Evolutionary conservation across 345 rosid species (phyloP).

Genomic region (Citrus mangshanensis): DNA sequence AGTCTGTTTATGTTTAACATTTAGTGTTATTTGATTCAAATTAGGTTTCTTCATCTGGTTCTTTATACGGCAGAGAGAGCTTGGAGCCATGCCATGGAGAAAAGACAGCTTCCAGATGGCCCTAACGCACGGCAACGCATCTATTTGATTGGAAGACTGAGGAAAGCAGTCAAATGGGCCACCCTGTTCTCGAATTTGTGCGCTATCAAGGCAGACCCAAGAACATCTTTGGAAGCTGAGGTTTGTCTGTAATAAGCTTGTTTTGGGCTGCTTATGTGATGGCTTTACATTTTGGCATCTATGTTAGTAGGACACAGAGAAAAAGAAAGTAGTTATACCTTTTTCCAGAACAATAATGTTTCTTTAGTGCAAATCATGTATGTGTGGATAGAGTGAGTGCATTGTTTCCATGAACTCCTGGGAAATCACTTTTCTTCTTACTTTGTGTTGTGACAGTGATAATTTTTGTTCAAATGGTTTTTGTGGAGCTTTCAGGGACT

Average conservation of each 20-base stretch:
- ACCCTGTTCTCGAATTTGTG: slow-evolving; percentile 72
- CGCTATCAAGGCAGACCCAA: slow-evolving; percentile 75
- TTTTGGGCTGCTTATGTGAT: not conserved
- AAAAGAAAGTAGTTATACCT: not conserved
- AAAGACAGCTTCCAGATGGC: slow-evolving; percentile 93
- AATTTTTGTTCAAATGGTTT: not conserved
- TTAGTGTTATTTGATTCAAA: slow-evolving; percentile 19
- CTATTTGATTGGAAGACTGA: slow-evolving; percentile 86
- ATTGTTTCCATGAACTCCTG: not conserved
- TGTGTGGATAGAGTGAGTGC: not conserved
- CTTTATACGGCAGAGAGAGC: slow-evolving; percentile 95
- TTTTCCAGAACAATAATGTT: not conserved
- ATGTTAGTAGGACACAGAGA: not conserved
- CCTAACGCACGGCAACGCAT: slow-evolving; percentile 86
- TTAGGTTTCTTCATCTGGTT: slow-evolving; percentile 88
- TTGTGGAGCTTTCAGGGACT: not conserved
- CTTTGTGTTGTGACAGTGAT: not conserved
- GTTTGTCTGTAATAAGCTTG: slow-evolving; percentile 34
- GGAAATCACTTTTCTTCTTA: not conserved
- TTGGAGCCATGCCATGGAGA: slow-evolving; percentile 99
- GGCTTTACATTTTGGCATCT: not conserved
- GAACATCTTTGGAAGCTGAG: slow-evolving; percentile 96
- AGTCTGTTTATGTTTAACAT: slow-evolving; percentile 7
- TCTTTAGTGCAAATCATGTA: not conserved
- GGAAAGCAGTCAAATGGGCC: slow-evolving; percentile 98